A percentile compares a stretch with the other conserved stretches of the same genome.
These are phyloP conservation scores for Quercus parvula DNA, from an alignment of 306 rosid genomes.

Conservation along the genomic window DNA sequence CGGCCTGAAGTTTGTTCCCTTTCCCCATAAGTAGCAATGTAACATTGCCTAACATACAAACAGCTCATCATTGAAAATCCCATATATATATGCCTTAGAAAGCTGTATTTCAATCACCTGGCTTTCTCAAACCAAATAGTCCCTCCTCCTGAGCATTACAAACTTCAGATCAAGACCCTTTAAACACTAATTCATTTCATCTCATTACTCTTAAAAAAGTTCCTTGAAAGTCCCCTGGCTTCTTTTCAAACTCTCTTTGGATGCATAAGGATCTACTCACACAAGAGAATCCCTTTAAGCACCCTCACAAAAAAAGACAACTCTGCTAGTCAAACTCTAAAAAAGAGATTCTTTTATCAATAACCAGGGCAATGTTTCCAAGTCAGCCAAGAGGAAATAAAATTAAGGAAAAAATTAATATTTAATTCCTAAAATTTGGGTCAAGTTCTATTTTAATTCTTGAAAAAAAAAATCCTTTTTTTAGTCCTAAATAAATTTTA, in stretches of 20 bases:
- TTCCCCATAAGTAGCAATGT: not conserved
- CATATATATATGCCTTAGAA: no score
- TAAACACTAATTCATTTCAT: not conserved
- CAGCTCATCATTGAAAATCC: no score
- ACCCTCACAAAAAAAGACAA: not conserved
- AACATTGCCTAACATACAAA: not conserved
- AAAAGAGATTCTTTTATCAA: not conserved
- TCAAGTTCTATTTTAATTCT: no score
- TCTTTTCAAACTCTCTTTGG: not conserved
- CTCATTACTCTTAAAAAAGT: not conserved
- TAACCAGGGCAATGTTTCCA: not conserved
- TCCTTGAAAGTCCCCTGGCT: not conserved
- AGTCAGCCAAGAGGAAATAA: not conserved
- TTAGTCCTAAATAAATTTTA: no score
- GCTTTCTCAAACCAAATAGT: not conserved
- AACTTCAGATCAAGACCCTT: not conserved
- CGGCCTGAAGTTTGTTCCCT: not conserved
- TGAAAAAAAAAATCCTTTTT: no score
- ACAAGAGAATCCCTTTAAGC: no score
- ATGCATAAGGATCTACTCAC: not conserved
- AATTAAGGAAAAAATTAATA: not conserved
- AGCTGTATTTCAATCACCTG: not conserved
- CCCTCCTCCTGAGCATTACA: not conserved
- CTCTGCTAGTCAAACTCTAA: not conserved
- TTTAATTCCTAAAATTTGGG: no score